Evolutionary conservation across 208 protist genomes (phyloP).

Genomic region (Vickermania spadyakhi): DNA sequence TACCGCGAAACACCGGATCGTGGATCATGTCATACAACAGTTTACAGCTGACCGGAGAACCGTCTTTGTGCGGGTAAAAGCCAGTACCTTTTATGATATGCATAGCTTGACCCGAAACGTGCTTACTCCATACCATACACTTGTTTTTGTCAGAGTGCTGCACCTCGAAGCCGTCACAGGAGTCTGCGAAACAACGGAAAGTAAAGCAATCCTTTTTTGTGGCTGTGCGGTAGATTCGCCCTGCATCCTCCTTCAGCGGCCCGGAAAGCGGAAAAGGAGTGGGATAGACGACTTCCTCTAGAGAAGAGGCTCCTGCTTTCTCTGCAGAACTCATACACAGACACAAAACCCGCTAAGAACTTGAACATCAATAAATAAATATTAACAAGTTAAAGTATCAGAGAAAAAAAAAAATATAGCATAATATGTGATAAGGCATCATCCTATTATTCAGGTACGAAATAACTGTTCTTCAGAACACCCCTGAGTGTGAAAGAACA

Average conservation of each 20-base stretch:
- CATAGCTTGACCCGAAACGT: slow-evolving; percentile 51
- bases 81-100: slow-evolving; percentile 79
- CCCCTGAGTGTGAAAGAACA: too few species aligned
- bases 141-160: slow-evolving; percentile 37
- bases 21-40: slow-evolving; percentile 81
- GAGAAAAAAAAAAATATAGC: too few species aligned
- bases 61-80: slow-evolving; percentile 30
- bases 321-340: too few species aligned
- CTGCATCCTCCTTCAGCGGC: slow-evolving; percentile 18
- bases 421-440: too few species aligned
- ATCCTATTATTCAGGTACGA: too few species aligned
- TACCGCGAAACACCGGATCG: slow-evolving; percentile 62
- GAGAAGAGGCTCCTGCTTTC: too few species aligned
- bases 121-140: slow-evolving; percentile 62
- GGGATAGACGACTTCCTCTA: slow-evolving; percentile 25
- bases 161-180: slow-evolving; percentile 58
- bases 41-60: slow-evolving; percentile 13
- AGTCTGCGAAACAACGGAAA: slow-evolving; percentile 71
- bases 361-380: too few species aligned
- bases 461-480: too few species aligned
- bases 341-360: too few species aligned
- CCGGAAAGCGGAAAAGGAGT: slow-evolving; percentile 57
- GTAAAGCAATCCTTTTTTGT: slow-evolving; percentile 46
- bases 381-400: too few species aligned
- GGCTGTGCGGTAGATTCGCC: slow-evolving; percentile 41